Evolutionary conservation across 768 basidiomycete genomes (phyloP).

Genomic region (Hypholoma fasciculare): DNA sequence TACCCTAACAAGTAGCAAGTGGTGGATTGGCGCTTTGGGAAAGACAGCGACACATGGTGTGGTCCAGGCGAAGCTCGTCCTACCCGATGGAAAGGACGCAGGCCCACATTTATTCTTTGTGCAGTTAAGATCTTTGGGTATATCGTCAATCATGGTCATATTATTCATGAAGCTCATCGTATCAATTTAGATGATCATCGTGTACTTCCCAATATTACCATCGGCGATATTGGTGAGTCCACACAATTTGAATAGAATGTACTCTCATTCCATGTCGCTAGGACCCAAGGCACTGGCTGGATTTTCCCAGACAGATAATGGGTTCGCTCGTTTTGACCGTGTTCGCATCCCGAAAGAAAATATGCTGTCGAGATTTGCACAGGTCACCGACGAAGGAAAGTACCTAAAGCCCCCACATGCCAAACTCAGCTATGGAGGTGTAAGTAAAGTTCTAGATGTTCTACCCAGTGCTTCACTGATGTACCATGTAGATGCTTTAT

Average conservation of each 20-base stretch:
- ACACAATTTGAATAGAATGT: neutral
- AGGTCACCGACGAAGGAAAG: slow-evolving; percentile 61
- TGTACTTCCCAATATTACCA: slow-evolving; percentile 56
- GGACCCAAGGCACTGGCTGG: slow-evolving; percentile 61
- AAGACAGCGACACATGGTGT: slow-evolving; percentile 76
- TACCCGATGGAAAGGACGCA: slow-evolving; percentile 57
- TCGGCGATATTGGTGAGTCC: slow-evolving; percentile 67
- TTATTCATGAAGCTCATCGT: neutral
- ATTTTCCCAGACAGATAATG: slow-evolving; percentile 57
- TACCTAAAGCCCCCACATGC: slow-evolving; percentile 71
- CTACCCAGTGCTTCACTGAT: neutral
- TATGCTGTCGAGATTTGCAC: slow-evolving; percentile 77
- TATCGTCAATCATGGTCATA: slow-evolving; percentile 3
- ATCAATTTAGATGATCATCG: slow-evolving; percentile 52
- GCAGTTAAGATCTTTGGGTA: slow-evolving; percentile 65
- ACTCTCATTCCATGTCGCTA: slow-evolving; percentile 15
- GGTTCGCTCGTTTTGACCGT: slow-evolving; percentile 65
- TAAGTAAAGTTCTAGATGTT: slow-evolving; percentile 31
- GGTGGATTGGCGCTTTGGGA: slow-evolving; percentile 79
- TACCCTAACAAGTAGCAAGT: slow-evolving; percentile 72
- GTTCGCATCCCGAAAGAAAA: slow-evolving; percentile 66
- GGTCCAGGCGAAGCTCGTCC: slow-evolving; percentile 72
- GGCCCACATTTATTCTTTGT: slow-evolving; percentile 80
- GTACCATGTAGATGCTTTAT: slow-evolving; percentile 59
- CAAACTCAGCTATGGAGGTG: slow-evolving; percentile 76